Base-by-base conservation (phyloP, 1,139 yeast species). In the Candida smagusa region DNA sequence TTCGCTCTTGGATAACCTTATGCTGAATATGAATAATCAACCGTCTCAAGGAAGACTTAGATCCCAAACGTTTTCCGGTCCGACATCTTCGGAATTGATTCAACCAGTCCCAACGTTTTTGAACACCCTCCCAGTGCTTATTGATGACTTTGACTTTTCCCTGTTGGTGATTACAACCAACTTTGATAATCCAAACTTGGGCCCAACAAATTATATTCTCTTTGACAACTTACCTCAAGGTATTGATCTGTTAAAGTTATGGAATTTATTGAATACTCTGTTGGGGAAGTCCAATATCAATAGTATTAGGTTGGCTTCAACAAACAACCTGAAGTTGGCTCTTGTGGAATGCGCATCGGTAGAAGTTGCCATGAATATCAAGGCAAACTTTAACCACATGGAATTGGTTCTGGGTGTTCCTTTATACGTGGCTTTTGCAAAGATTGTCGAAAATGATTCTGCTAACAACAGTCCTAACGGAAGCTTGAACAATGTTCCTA, bases 311-410 rank as follows among this genome's bases (percentile, higher is more conserved):
- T 72, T 88, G 13, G 56, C 77, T 7, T 57, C 61, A 7, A 61
- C 75, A n/a, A 61, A 54, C 26, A 54, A 65, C 7, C 61, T 68
- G 11, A 65, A 65, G 39, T 49, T 69, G 52, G 94, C 94, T 0
- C 70, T 88, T 45, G 82, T 86, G 24, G 94, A 85, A 58, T 89
- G 87, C 60, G 69, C 76, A 4, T 68, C 73, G 28, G 64, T 84
- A 9, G 96, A 87, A 34, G 68, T 80, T 29, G 95, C 97, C 9
- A 79, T 85, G 72, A 75, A 72, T 33, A 87, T 95, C 35, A 82
- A 82, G 53, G 84, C 85, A 4, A 78, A 72, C 35, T 75, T 89
- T 53, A 85, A 84, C 53, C 95, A 89, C 46, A 79, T 82, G 49
- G 97, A 90, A 54, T 69, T 92, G 29, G 77, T 81, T 43, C 84